Evolutionary conservation across 345 rosid genomes (phyloP).

Genomic region (Salix viminalis): DNA sequence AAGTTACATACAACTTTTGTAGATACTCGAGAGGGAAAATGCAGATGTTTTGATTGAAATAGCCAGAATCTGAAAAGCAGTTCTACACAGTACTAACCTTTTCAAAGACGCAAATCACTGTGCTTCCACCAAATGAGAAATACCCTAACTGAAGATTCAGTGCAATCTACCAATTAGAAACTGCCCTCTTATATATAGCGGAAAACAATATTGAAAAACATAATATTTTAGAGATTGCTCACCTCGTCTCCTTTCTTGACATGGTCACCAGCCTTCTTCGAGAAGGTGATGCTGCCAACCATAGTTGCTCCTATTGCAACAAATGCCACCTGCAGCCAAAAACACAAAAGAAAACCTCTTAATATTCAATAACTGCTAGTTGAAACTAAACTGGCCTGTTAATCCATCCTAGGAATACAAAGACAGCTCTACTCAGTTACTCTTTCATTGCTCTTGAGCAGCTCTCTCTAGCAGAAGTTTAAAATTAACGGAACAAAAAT

Average conservation of each 20-base stretch:
- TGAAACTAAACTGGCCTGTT: neutral
- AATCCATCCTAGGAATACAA: neutral
- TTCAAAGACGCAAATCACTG: conserved; percentile 77
- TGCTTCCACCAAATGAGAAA: conserved; percentile 95
- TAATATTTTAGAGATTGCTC: conserved; percentile 1
- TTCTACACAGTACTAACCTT: conserved; percentile 46
- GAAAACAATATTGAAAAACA: neutral
- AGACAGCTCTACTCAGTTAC: neutral
- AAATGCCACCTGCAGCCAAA: conserved; percentile 66
- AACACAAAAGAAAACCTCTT: neutral
- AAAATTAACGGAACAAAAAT: neutral
- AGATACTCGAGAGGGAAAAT: neutral
- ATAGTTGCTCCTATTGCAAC: conserved; percentile 94
- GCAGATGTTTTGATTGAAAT: neutral
- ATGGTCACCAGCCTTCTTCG: conserved; percentile 53
- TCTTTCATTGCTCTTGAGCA: neutral
- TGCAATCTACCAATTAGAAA: neutral
- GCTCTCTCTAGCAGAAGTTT: neutral
- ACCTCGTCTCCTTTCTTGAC: conserved; percentile 91
- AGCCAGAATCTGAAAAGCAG: neutral
- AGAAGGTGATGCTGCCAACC: conserved; percentile 85
- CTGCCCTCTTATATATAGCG: neutral
- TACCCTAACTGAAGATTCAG: conserved; percentile 60
- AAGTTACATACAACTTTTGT: neutral
- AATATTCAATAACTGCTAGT: neutral